phyloP scores from a whole-genome alignment of 179 eudicot species.

The Spinacia oleracea region DNA sequence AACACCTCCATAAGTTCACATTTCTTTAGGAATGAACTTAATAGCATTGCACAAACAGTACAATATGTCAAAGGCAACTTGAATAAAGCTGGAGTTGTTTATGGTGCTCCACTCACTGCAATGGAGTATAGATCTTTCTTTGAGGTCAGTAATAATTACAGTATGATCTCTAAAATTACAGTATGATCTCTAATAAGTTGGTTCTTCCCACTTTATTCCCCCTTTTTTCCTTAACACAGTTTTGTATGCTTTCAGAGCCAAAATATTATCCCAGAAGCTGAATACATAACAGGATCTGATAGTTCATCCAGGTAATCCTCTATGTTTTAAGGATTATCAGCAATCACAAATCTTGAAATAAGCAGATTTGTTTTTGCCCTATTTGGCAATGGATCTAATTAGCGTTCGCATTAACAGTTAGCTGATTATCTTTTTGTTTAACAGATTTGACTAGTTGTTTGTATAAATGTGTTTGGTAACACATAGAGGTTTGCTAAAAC shows the following conservation, averaged over 20 bases:
- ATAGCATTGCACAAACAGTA: slow-evolving; percentile 29
- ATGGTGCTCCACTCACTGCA: slow-evolving; percentile 73
- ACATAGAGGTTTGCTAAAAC: no score
- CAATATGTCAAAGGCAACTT: slow-evolving; percentile 27
- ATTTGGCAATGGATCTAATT: no score
- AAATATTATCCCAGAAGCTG: slow-evolving; percentile 61
- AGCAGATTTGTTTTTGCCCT: no score
- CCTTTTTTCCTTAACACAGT: slow-evolving; percentile 16
- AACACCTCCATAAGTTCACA: slow-evolving; percentile 41
- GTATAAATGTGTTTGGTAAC: no score
- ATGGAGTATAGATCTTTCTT: slow-evolving; percentile 68
- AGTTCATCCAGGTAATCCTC: slow-evolving; percentile 58
- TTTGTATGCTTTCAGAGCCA: slow-evolving; percentile 53
- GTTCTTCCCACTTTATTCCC: not conserved
- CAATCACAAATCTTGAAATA: not conserved
- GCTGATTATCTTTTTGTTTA: no score
- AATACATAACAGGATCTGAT: slow-evolving; percentile 46
- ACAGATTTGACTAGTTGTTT: no score
- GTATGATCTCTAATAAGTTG: not conserved
- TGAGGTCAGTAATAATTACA: slow-evolving; percentile 54
- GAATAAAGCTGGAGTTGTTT: slow-evolving; percentile 44
- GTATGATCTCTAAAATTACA: no score
- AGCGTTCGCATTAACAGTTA: no score
- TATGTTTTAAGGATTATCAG: not conserved
- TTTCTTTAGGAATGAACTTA: slow-evolving; percentile 28